Evolutionary conservation across 1,284 basidiomycete genomes (phyloP).

Genomic region (Pascua guehoae): DNA sequence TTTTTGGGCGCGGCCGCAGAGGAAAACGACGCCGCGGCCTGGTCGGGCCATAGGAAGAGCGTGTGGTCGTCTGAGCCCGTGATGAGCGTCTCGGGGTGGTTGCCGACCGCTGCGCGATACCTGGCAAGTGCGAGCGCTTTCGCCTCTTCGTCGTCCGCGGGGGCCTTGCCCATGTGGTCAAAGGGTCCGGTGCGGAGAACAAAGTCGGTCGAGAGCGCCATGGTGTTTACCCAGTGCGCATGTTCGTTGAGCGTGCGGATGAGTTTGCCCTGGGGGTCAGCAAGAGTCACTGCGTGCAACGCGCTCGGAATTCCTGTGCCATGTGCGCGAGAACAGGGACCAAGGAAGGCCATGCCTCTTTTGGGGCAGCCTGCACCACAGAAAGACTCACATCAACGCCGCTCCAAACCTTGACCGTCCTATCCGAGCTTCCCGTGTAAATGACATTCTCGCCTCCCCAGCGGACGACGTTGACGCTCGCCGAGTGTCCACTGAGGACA

Average conservation of each 20-base stretch:
- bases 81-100: slow-evolving; percentile 77
- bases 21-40: slow-evolving; percentile 55
- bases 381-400: slow-evolving; percentile 62
- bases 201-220: slow-evolving; percentile 93
- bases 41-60: slow-evolving; percentile 79
- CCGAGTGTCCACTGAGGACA: slow-evolving; percentile 87
- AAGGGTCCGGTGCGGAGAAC: slow-evolving; percentile 91
- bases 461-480: slow-evolving; percentile 88
- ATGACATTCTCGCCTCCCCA: slow-evolving; percentile 91
- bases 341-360: neutral
- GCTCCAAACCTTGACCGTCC: slow-evolving; percentile 93
- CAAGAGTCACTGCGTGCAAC: neutral
- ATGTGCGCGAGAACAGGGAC: slow-evolving; percentile 53
- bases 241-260: slow-evolving; percentile 79
- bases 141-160: slow-evolving; percentile 73
- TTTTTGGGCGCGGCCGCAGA: slow-evolving; percentile 59
- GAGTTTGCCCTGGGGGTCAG: slow-evolving; percentile 52
- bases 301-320: slow-evolving; percentile 35
- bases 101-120: slow-evolving; percentile 65
- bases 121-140: slow-evolving; percentile 69
- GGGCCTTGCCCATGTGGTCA: slow-evolving; percentile 75
- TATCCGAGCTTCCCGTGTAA: slow-evolving; percentile 91
- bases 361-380: too few species aligned
- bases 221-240: slow-evolving; percentile 97
- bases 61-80: slow-evolving; percentile 94